phyloP scores from a whole-genome alignment of 352 stramenopile genomes.

The Phytophthora syringae region DNA sequence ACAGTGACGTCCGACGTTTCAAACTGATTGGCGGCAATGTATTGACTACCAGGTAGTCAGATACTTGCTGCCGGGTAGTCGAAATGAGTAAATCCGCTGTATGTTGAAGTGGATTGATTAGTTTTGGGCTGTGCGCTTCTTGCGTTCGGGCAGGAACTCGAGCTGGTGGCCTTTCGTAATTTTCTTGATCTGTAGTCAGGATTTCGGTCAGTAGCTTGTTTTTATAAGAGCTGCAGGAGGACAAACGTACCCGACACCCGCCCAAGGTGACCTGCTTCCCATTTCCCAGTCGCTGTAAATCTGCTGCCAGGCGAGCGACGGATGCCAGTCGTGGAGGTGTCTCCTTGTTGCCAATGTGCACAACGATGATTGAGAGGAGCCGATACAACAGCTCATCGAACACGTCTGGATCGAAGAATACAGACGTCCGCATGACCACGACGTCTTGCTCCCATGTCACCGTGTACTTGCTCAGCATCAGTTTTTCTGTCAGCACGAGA shows the following conservation, averaged over 20 bases:
- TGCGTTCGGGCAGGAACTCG: conserved; percentile 46
- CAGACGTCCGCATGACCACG: conserved; percentile 45
- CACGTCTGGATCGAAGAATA: conserved; percentile 55
- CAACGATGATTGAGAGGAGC: conserved; percentile 61
- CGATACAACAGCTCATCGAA: conserved; percentile 79
- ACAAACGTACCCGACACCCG: conserved; percentile 64
- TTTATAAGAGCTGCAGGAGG: background rate
- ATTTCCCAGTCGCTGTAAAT: conserved; percentile 55
- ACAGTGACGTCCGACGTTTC: background rate
- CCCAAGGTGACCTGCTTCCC: conserved; percentile 77
- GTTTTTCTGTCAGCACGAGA: conserved; percentile 44
- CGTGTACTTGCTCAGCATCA: conserved; percentile 56
- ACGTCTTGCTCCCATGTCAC: conserved; percentile 21
- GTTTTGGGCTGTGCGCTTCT: conserved; percentile 1
- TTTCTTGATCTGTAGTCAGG: conserved; percentile 41
- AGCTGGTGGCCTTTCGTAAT: conserved; percentile 36
- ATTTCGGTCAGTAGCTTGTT: background rate
- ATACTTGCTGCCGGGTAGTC: background rate
- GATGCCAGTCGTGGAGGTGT: conserved; percentile 67
- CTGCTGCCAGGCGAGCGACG: conserved; percentile 44
- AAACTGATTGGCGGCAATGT: no score
- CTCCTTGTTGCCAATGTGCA: conserved; percentile 60
- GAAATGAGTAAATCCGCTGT: background rate
- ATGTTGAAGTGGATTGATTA: conserved; percentile 1
- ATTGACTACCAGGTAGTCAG: no score